Percentiles rank a stretch among this genome's conserved stretches.
phyloP scores from a whole-genome alignment of 371 early-diverging fungal species.

The Blastocladiella emersonii region DNA sequence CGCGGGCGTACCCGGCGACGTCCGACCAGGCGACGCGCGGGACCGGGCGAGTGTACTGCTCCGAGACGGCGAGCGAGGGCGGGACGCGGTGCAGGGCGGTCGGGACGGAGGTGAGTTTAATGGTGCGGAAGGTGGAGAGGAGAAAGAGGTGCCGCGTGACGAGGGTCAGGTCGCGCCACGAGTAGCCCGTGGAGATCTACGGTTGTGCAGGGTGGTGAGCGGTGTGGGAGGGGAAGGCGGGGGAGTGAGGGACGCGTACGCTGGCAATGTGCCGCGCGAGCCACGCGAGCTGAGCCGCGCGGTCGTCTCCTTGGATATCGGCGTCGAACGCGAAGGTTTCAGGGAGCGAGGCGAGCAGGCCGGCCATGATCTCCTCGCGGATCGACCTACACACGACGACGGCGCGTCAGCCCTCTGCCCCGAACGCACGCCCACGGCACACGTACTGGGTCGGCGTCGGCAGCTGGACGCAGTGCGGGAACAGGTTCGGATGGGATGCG shows the following conservation, averaged over 20 bases:
- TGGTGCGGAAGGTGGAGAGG: neutral
- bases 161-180: neutral
- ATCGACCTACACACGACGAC: too few species aligned
- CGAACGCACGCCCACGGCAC: too few species aligned
- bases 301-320: neutral
- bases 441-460: neutral
- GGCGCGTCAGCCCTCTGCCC: too few species aligned
- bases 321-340: neutral
- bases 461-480: neutral
- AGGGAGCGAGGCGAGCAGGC: neutral
- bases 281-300: neutral
- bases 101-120: neutral
- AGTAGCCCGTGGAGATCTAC: neutral
- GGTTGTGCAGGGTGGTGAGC: neutral
- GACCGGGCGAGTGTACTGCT: neutral
- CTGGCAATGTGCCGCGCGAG: neutral
- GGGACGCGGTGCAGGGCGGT: neutral
- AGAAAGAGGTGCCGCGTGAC: neutral
- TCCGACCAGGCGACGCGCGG: neutral
- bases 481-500: neutral
- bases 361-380: neutral
- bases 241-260: neutral
- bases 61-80: neutral
- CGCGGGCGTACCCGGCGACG: neutral
- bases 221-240: neutral